phyloP scores from a whole-genome alignment of 1,284 basidiomycete species.

The Austroboletus rostrupii region DNA sequence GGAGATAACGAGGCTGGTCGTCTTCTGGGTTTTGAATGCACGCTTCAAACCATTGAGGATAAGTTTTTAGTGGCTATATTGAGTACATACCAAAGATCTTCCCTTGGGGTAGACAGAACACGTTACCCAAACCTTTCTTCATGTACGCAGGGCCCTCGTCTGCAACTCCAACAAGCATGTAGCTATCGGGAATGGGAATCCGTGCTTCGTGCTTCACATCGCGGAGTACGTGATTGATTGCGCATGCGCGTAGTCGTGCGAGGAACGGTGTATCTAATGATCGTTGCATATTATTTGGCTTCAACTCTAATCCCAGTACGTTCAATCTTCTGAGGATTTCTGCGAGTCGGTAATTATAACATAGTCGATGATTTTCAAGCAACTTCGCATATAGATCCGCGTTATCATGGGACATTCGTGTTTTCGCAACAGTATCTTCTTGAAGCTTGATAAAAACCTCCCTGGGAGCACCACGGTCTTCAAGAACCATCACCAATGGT shows the following conservation, averaged over 20 bases:
- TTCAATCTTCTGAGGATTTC: constrained; percentile 49
- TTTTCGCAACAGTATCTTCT: constrained; percentile 45
- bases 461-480: constrained; percentile 55
- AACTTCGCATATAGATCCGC: constrained; percentile 44
- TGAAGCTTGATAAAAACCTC: constrained; percentile 58
- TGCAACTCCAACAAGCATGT: constrained; percentile 70
- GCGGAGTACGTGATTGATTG: constrained; percentile 58
- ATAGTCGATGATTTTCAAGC: constrained; percentile 49
- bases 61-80: not conserved
- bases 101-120: constrained; percentile 49
- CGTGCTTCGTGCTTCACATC: constrained; percentile 71
- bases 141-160: constrained; percentile 69
- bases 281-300: constrained; percentile 31
- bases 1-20: constrained; percentile 45
- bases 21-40: constrained; percentile 52
- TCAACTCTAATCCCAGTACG: constrained; percentile 45
- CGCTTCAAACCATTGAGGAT: constrained; percentile 39
- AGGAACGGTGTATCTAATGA: constrained; percentile 57
- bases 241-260: constrained; percentile 49
- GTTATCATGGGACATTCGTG: constrained; percentile 53
- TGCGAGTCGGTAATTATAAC: constrained; percentile 46
- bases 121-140: constrained; percentile 43
- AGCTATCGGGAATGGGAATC: constrained; percentile 64
- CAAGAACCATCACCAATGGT: constrained; percentile 67
- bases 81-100: constrained; percentile 57